Conservation (phyloP, 768 basidiomycete species). For the Boletus speciosus region DNA sequence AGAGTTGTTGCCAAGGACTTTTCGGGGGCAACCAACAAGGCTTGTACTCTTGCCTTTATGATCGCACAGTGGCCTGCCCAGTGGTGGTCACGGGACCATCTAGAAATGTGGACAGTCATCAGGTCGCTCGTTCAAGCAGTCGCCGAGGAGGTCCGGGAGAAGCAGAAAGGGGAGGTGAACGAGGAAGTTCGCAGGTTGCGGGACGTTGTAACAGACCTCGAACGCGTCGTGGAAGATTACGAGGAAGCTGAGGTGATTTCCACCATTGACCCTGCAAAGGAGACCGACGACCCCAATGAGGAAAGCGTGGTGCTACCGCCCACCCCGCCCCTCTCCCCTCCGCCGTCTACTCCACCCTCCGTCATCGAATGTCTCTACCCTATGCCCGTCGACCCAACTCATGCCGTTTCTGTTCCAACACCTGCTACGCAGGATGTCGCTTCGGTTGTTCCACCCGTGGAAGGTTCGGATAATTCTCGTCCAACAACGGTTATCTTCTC, state of each 20-base stretch:
- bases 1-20: conserved; percentile 40
- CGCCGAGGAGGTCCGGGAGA: conserved; percentile 61
- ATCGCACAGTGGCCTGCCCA: conserved; percentile 67
- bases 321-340: conserved; percentile 21
- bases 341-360: conserved; percentile 16
- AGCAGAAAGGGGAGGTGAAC: conserved; percentile 38
- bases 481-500: conserved; percentile 19
- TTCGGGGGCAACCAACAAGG: conserved; percentile 35
- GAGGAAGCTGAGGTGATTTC: conserved; percentile 32
- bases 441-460: background rate
- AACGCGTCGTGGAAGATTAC: conserved; percentile 42
- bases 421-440: conserved; percentile 6
- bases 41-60: conserved; percentile 42
- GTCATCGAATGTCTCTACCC: conserved; percentile 18
- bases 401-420: background rate
- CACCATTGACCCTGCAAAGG: conserved; percentile 17
- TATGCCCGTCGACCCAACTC: background rate
- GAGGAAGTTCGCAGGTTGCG: conserved; percentile 49
- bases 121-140: conserved; percentile 57
- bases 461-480: conserved; percentile 1
- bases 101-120: conserved; percentile 58
- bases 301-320: conserved; percentile 15
- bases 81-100: conserved; percentile 64
- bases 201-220: conserved; percentile 48
- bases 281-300: conserved; percentile 5